Percentiles rank a stretch among this genome's conserved stretches.
Evolutionary conservation across 495 filamentous ascomycete genomes (phyloP).

Genomic region (Penicillium lividum): DNA sequence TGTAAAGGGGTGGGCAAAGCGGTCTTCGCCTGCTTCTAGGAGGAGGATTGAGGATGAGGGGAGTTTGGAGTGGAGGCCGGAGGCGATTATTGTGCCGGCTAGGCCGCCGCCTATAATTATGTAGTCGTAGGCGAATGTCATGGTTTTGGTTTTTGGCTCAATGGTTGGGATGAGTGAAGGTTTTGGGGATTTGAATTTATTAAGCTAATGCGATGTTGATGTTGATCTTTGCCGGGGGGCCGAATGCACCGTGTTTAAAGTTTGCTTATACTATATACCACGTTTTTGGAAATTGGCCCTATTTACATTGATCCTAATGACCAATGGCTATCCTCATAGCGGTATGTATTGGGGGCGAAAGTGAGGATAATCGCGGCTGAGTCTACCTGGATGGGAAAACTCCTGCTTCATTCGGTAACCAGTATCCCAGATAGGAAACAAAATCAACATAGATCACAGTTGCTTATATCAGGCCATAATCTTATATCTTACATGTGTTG

Average conservation of each 20-base stretch:
- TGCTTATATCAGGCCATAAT: too few species aligned
- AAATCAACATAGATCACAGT: background rate
- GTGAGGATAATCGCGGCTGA: too few species aligned
- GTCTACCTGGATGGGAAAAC: too few species aligned
- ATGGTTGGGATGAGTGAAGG: background rate
- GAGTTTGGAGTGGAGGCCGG: conserved; percentile 23
- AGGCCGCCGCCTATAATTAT: conserved; percentile 47
- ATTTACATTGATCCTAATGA: background rate
- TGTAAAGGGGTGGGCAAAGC: conserved; percentile 17
- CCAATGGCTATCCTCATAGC: background rate
- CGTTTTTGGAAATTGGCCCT: background rate
- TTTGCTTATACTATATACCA: background rate
- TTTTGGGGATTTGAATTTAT: too few species aligned
- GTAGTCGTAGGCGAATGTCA: conserved; percentile 19
- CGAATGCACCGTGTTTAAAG: background rate
- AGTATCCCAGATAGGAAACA: background rate
- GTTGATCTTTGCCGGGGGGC: background rate
- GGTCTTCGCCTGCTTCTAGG: conserved; percentile 35
- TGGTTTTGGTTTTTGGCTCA: background rate
- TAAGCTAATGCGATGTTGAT: background rate
- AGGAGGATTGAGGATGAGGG: conserved; percentile 26
- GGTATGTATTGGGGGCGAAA: too few species aligned
- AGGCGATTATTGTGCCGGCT: conserved; percentile 43
- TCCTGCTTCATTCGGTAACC: background rate
- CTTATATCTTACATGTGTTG: too few species aligned